These are phyloP conservation scores for Schizophyllum commune DNA, from an alignment of 1,284 basidiomycete species.

Conservation along the genomic window DNA sequence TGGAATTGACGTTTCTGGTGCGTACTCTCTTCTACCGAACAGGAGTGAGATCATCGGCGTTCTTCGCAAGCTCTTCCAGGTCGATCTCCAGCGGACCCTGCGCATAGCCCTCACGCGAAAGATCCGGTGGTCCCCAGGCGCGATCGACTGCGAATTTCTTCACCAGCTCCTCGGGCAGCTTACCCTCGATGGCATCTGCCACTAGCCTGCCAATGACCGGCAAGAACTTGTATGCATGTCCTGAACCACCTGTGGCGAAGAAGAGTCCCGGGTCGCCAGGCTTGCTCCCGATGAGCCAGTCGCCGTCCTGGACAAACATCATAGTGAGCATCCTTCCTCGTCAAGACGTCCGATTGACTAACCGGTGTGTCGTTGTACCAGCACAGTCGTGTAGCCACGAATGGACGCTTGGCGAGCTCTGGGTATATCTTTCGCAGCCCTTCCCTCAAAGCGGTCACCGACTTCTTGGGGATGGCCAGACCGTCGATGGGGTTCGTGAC, in stretches of 20 bases:
- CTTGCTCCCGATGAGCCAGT: slow-evolving; percentile 74
- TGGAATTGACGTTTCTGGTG: too few species aligned
- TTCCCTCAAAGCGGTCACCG: slow-evolving; percentile 41
- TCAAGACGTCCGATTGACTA: not conserved
- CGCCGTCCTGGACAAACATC: slow-evolving; percentile 58
- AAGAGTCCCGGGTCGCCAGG: slow-evolving; percentile 51
- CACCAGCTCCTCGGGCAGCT: slow-evolving; percentile 39
- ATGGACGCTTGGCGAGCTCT: slow-evolving; percentile 59
- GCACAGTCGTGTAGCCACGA: slow-evolving; percentile 68
- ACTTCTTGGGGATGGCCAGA: slow-evolving; percentile 53
- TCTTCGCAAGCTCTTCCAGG: slow-evolving; percentile 23
- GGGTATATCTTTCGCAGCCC: slow-evolving; percentile 61
- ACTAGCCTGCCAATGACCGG: slow-evolving; percentile 77
- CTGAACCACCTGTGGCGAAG: slow-evolving; percentile 72
- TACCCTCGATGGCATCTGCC: slow-evolving; percentile 62
- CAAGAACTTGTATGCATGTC: slow-evolving; percentile 86
- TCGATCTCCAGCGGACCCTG: not conserved
- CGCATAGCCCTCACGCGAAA: slow-evolving; percentile 19
- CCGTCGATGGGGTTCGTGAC: slow-evolving; percentile 48
- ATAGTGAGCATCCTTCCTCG: slow-evolving; percentile 51
- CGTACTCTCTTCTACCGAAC: too few species aligned
- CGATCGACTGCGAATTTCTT: slow-evolving; percentile 35
- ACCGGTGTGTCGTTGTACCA: slow-evolving; percentile 49
- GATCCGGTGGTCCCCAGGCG: slow-evolving; percentile 19
- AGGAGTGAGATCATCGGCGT: slow-evolving; percentile 33